Evolutionary conservation across 768 basidiomycete species (phyloP).

Genomic region (Xerocomellus amylosporus): DNA sequence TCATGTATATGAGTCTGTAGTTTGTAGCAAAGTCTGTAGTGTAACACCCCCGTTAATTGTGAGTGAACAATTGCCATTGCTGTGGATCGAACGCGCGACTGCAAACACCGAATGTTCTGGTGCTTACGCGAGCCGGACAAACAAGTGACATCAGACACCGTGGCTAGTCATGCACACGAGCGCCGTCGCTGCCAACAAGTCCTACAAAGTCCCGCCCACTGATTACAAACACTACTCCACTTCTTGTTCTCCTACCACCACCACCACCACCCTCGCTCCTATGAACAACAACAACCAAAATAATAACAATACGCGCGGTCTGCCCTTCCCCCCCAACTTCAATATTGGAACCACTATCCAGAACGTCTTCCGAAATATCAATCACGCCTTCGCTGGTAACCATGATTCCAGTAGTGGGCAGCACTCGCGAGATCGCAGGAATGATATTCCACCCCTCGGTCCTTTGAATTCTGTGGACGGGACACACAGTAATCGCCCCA

Average conservation of each 20-base stretch:
- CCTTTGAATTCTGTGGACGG: neutral
- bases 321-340: constrained; percentile 18
- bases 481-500: neutral
- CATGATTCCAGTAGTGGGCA: constrained; percentile 3
- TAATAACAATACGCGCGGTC: constrained; percentile 3
- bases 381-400: constrained; percentile 28
- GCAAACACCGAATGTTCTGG: constrained; percentile 29
- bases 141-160: constrained; percentile 14
- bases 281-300: constrained; percentile 22
- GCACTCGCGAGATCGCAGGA: neutral
- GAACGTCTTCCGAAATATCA: constrained; percentile 31
- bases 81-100: constrained; percentile 16
- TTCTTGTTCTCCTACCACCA: constrained; percentile 22
- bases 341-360: constrained; percentile 28
- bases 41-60: neutral
- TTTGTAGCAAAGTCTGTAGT: neutral
- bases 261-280: constrained; percentile 3
- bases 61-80: neutral
- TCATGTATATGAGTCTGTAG: neutral
- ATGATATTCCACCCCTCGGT: constrained; percentile 3
- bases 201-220: neutral
- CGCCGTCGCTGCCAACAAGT: neutral
- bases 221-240: constrained; percentile 8
- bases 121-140: constrained; percentile 26
- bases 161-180: neutral